Evolutionary conservation across 1,284 basidiomycete genomes (phyloP), one percentile per base, ranked within the genome.

Genomic region (Phellopilus nigrolimitatus): DNA sequence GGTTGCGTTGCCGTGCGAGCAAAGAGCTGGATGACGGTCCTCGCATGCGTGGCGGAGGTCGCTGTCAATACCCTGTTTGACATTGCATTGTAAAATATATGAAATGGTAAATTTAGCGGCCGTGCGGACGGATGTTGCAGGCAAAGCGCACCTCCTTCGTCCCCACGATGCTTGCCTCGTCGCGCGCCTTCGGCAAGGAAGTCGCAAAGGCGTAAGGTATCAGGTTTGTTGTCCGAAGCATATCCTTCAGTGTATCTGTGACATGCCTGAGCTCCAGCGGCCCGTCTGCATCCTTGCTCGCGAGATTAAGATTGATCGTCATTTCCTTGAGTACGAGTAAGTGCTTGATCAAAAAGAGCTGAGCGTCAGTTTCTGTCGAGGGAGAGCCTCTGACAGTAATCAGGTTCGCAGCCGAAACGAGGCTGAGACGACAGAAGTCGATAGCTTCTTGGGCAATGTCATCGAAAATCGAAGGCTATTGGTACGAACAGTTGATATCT

Each of bases 401-500:
- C 36, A 76, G 70, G 17, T 85, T 78, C 0, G 89, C 74, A 0
- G 88, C 91, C 3, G 76, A 66, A 17, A 86, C 70, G 5, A 97
- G 76, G 0, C 91, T 93, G 55, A 83, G 75, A 34, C 86, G 81
- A 64, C 92, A 95, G 3, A 92, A 72, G 12, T 78, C 75, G 28
- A 95, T 77, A 0, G 92, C 90, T 68, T 97, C 93, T 65, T 92
- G 89, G 0, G 94, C 91, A 40, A 97, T 88, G 63, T 97, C 94
- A 61, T 91, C 87, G 57, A 95, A 97, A 54, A 97, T 94, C 1
- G 83, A 85, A 13, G 87, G 82, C 91, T 95, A 33, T 43, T 15
- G 25, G 33, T 30, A n/a, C n/a, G n/a, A n/a, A n/a, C n/a, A n/a
- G n/a, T n/a, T n/a, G n/a, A n/a, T n/a, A n/a, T n/a, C n/a, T n/a